These are phyloP conservation scores for Candida jianshihensis DNA, from an alignment of 805 yeast genomes.

Conservation along the genomic window DNA sequence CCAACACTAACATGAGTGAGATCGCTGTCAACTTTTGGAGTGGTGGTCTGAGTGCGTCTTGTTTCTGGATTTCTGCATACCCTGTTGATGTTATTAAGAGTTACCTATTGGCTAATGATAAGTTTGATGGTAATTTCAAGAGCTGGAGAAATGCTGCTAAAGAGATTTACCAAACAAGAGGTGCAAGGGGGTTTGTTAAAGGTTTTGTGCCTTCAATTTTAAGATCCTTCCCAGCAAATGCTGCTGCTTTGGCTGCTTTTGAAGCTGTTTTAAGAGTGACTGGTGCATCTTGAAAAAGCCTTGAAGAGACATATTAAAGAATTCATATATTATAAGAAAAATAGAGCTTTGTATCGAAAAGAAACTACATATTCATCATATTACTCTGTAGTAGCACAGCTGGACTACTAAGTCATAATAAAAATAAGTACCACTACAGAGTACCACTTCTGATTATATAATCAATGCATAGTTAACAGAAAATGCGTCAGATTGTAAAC, in stretches of 20 bases:
- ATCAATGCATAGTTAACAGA: too few species aligned
- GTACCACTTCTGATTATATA: too few species aligned
- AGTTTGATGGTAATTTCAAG: constrained; percentile 62
- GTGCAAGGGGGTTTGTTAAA: constrained; percentile 64
- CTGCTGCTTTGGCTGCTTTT: constrained; percentile 86
- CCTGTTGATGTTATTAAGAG: constrained; percentile 88
- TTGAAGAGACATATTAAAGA: neutral
- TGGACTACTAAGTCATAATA: too few species aligned
- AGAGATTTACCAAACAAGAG: constrained; percentile 56
- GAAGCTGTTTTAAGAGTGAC: constrained; percentile 68
- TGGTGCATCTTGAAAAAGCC: constrained; percentile 24
- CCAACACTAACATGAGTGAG: constrained; percentile 56
- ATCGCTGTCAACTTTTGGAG: constrained; percentile 84
- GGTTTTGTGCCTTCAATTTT: constrained; percentile 77
- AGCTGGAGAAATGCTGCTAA: constrained; percentile 67
- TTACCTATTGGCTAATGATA: constrained; percentile 73
- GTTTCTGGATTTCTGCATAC: constrained; percentile 85
- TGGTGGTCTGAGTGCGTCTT: constrained; percentile 81
- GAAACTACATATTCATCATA: too few species aligned
- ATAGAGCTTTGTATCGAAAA: too few species aligned
- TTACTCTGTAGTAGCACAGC: too few species aligned
- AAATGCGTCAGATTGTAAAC: too few species aligned
- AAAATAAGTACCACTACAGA: too few species aligned
- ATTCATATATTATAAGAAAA: neutral
- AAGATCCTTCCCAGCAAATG: constrained; percentile 89